Evolutionary conservation across 768 basidiomycete genomes (phyloP).

Genomic region (Coprinopsis cinerea): DNA sequence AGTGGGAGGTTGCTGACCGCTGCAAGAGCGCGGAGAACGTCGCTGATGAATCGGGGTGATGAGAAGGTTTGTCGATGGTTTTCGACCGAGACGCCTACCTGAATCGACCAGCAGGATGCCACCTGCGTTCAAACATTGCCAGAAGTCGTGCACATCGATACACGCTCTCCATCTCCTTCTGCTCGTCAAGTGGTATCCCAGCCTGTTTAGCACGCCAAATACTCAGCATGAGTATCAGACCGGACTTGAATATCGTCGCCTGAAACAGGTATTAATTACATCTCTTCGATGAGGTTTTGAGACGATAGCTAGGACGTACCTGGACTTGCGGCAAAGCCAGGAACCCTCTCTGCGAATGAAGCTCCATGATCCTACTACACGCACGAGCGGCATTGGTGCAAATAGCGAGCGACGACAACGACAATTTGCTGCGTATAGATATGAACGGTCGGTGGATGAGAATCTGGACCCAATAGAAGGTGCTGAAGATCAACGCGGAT

Average conservation of each 20-base stretch:
- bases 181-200: conserved; percentile 23
- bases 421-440: conserved; percentile 43
- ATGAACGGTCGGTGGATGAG: conserved; percentile 69
- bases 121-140: conserved; percentile 7
- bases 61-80: neutral
- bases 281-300: neutral
- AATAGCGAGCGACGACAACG: conserved; percentile 59
- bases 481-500: conserved; percentile 41
- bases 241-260: conserved; percentile 16
- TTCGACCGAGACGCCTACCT: neutral
- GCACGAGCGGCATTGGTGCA: conserved; percentile 72
- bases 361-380: conserved; percentile 62
- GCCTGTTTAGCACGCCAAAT: conserved; percentile 38
- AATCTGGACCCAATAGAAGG: conserved; percentile 52
- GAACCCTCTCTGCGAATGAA: conserved; percentile 24
- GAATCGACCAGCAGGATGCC: conserved; percentile 6
- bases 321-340: conserved; percentile 1
- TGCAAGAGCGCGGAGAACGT: neutral
- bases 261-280: no score
- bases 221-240: conserved; percentile 42
- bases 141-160: conserved; percentile 35
- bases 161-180: conserved; percentile 37
- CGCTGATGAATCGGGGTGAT: neutral
- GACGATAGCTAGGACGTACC: neutral
- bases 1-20: neutral